Evolutionary conservation across 495 filamentous ascomycete species (phyloP), one percentile per base, ranked within the genome.

Genomic region (Neurospora sp.): DNA sequence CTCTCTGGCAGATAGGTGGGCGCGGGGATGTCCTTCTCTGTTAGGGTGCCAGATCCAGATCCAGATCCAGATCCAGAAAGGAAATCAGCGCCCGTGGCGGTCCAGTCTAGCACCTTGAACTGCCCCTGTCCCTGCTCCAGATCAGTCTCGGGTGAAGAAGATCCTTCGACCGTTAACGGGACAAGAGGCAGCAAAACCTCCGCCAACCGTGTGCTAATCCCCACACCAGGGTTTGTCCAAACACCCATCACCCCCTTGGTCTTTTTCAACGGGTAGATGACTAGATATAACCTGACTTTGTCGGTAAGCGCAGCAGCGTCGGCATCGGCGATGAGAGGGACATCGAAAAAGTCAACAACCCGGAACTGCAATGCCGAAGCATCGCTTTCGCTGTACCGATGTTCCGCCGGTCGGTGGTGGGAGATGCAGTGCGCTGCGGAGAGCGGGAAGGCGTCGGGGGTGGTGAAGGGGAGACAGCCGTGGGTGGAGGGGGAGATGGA

Each of bases 221-320:
- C 84, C 0, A 74, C 38, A 7, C 85, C 85, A 8, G 78, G 73
- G 69, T 81, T 77, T 40, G 75, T 72, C 85, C 85, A 86, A 41
- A 81, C 76, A 3, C 79, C 81, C 14, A 81, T 71, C 6, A 81
- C 75, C 7, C 76, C 77, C 3, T 73, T 70, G 16, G 70, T 69
- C 38, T 80, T 79, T 3, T 31, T 31, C 1, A 69, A 8, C 2
- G 84, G 83, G 71, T 80, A 83, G 39, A 76, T 73, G 27, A 85
- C 76, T 4, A 77, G 76, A 45, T 80, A 86, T 4, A 85, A 44
- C 12, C 84, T 69, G 16, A 82, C 72, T 0, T 38, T 37, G 0
- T 42, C 37, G 10, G 35, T 40, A 20, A 38, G 8, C 22, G 17
- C 6, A 8, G 12, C 7, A 14, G 4, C 4, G 20, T 44, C 61